Evolutionary conservation across 768 basidiomycete species (phyloP).

Genomic region (Chiua virens): DNA sequence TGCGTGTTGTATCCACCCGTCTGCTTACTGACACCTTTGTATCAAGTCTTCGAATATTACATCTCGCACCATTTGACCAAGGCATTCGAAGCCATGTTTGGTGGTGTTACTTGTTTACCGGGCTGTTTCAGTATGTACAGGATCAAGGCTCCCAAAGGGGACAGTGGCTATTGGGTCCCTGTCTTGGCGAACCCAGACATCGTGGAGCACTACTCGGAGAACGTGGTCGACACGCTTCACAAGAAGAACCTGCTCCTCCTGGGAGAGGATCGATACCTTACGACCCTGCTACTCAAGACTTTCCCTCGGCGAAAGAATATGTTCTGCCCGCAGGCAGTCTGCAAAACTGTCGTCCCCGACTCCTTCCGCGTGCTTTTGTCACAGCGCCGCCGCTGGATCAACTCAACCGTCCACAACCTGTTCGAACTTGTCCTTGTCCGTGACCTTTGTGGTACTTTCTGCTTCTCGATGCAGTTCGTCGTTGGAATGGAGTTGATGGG

Average conservation of each 20-base stretch:
- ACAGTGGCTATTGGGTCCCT: constrained; percentile 96
- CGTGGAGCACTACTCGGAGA: constrained; percentile 98
- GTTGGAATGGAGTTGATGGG: constrained; percentile 98
- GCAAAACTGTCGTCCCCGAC: constrained; percentile 98
- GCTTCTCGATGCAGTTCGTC: constrained; percentile 99
- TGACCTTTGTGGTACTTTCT: constrained; percentile 99
- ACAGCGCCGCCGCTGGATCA: constrained; percentile 99
- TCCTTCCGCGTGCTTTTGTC: constrained; percentile 92
- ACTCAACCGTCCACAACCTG: constrained; percentile 97
- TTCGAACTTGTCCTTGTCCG: constrained; percentile 93
- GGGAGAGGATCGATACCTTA: constrained; percentile 98
- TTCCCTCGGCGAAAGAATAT: constrained; percentile 99
- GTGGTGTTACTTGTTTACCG: constrained; percentile 98
- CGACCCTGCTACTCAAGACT: constrained; percentile 96
- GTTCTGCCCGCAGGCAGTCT: constrained; percentile 98
- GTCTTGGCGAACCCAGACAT: constrained; percentile 98
- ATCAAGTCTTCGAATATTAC: constrained; percentile 96
- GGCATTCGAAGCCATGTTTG: constrained; percentile 99
- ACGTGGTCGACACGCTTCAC: constrained; percentile 98
- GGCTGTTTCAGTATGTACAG: constrained; percentile 99
- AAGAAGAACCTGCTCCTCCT: constrained; percentile 98
- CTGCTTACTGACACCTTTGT: constrained; percentile 6
- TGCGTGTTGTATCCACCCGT: constrained; percentile 7
- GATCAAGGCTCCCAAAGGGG: constrained; percentile 98
- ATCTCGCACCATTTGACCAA: constrained; percentile 99